Evolutionary conservation across 768 basidiomycete genomes (phyloP), one percentile per base, ranked within the genome.

Genomic region (Paxillus ammoniavirescens): DNA sequence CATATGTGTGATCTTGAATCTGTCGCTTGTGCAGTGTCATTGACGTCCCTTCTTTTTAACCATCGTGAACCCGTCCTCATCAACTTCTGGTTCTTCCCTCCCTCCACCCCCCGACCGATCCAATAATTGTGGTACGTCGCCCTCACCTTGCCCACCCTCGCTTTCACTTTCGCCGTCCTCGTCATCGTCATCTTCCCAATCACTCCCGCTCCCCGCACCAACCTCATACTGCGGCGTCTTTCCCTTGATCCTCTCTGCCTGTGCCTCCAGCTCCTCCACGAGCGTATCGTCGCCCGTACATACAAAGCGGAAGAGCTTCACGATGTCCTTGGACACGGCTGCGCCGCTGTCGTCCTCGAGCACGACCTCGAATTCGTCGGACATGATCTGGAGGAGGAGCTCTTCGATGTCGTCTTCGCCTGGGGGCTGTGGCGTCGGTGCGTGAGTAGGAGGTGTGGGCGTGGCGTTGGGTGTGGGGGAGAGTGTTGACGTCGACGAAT

Each of bases 1-100:
- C 6, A 26, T 5, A 26, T 6, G 26, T 6, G 26, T 26, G 26
- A 4, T 8, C 41, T 26, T 43, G 23, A 9, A 13, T 43, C 26
- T 15, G 12, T 42, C 8, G 17, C 41, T 9, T 1, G 31, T 9
- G 31, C 8, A 17, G 14, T 42, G 1, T 73, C 59, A 80, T 68
- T 68, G 67, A 54, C 72, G 71, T 10, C 82, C 78, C 61, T 82
- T 84, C 23, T 74, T 76, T 60, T 80, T 80, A 2, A 98, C 91
- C 47, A 87, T 65, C 3, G 88, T 92, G 66, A 98, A 98, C 1
- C 95, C 95, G 54, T 98, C 94, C 56, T 94, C 90, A 62, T 98
- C 95, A 0, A 95, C 77, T 47, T 91, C 81, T 0, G 89, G 87
- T 62, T 88, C 86, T 10, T 76, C 72, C 48, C 70, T 75, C 8